These are phyloP conservation scores for Tothia fuscella DNA, from an alignment of 2,329 filamentous ascomycete genomes.

Conservation along the genomic window DNA sequence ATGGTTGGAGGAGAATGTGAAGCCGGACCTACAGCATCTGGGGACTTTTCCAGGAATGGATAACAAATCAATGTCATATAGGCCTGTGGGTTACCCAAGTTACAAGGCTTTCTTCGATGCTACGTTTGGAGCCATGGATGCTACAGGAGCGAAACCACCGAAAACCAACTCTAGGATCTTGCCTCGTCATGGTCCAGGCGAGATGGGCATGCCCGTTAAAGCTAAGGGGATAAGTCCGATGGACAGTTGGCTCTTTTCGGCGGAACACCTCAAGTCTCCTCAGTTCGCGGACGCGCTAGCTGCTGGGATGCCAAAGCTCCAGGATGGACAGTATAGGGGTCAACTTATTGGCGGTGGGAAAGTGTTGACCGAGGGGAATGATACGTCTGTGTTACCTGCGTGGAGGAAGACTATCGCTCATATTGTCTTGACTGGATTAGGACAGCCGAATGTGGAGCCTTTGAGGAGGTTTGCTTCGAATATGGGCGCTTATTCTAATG, in stretches of 20 bases:
- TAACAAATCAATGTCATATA: neutral
- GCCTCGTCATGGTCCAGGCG: conserved; percentile 3
- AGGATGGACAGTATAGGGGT: conserved; percentile 2
- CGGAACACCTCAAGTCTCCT: conserved; percentile 4
- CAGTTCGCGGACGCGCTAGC: conserved; percentile 6
- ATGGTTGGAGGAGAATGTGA: conserved; percentile 6
- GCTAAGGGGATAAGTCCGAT: conserved; percentile 1
- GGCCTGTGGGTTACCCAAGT: neutral
- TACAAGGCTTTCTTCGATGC: conserved; percentile 10
- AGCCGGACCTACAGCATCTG: conserved; percentile 8
- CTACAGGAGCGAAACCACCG: neutral
- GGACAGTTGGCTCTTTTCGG: conserved; percentile 7
- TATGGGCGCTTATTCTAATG: conserved; percentile 5
- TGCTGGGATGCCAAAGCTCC: conserved; percentile 8
- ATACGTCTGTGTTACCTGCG: conserved; percentile 26
- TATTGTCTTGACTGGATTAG: conserved; percentile 16
- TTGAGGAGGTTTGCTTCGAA: neutral
- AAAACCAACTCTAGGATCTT: neutral
- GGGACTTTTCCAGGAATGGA: conserved; percentile 7
- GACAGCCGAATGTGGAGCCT: neutral
- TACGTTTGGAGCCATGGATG: conserved; percentile 1
- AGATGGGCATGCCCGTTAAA: neutral
- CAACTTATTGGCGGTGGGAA: conserved; percentile 10
- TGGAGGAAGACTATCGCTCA: conserved; percentile 33
- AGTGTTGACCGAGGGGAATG: conserved; percentile 2